These are phyloP conservation scores for Pseudocercospora fuligena DNA, from an alignment of 2,329 filamentous ascomycete genomes.

Conservation along the genomic window DNA sequence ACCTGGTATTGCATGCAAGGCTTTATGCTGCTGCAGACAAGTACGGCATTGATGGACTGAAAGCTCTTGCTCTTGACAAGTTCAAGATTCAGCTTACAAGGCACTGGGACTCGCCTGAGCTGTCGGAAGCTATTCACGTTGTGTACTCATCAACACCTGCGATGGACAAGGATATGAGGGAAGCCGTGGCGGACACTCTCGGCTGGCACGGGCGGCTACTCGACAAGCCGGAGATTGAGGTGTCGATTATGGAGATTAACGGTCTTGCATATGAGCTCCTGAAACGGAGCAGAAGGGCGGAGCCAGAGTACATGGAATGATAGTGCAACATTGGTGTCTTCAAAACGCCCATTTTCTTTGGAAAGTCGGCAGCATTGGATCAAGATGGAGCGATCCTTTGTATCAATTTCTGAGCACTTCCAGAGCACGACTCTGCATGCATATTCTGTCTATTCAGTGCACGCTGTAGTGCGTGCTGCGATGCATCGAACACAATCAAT, in stretches of 20 bases:
- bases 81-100: slow-evolving; percentile 34
- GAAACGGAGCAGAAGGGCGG: slow-evolving; percentile 30
- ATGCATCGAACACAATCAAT: too few relatives aligned
- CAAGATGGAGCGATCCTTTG: too few relatives aligned
- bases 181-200: slow-evolving; percentile 37
- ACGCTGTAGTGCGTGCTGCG: too few relatives aligned
- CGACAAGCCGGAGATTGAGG: slow-evolving; percentile 36
- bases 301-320: slow-evolving; percentile 29
- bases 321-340: neutral
- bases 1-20: slow-evolving; percentile 32
- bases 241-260: slow-evolving; percentile 36
- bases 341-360: too few relatives aligned
- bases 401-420: too few relatives aligned
- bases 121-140: slow-evolving; percentile 38
- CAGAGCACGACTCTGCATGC: too few relatives aligned
- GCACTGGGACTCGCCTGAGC: slow-evolving; percentile 36
- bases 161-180: slow-evolving; percentile 39
- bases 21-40: slow-evolving; percentile 34
- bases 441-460: too few relatives aligned
- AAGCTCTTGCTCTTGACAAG: slow-evolving; percentile 32
- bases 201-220: slow-evolving; percentile 32
- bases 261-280: slow-evolving; percentile 38
- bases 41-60: slow-evolving; percentile 35
- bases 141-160: slow-evolving; percentile 37
- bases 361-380: too few relatives aligned